A percentile compares a stretch with the other conserved stretches of the same genome.
phyloP scores from a whole-genome alignment of 169 alveolate genomes.

The Cryptosporidium baileyi region DNA sequence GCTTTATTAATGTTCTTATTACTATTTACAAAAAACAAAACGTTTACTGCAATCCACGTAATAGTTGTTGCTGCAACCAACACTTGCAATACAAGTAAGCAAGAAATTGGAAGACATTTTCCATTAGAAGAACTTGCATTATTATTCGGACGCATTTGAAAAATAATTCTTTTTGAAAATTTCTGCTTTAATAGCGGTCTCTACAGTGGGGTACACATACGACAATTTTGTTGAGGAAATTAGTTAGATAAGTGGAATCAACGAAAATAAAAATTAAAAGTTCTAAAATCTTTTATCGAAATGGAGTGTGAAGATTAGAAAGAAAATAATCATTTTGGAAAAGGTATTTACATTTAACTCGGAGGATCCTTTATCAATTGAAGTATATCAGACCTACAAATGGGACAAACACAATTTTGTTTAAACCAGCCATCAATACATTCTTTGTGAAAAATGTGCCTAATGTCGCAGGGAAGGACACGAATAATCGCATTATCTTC shows the following conservation, averaged over 20 bases:
- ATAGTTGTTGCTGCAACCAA: conserved; percentile 50
- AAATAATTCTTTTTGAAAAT: background rate
- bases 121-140: background rate
- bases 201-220: conserved; percentile 23
- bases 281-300: too few relatives aligned
- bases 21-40: conserved; percentile 23
- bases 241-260: too few relatives aligned
- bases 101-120: conserved; percentile 19
- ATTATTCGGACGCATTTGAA: conserved; percentile 7
- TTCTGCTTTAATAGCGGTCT: background rate
- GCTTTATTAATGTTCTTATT: conserved; percentile 3
- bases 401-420: conserved; percentile 66
- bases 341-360: background rate
- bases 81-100: conserved; percentile 8
- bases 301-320: background rate
- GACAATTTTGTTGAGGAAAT: too few relatives aligned
- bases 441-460: conserved; percentile 53
- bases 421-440: conserved; percentile 68
- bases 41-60: conserved; percentile 43
- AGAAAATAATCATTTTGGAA: background rate
- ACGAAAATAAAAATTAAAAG: too few relatives aligned
- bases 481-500: conserved; percentile 45
- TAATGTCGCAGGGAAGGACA: conserved; percentile 45
- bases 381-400: conserved; percentile 63
- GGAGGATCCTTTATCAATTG: background rate